A percentile compares a stretch with the other conserved stretches of the same genome.
Evolutionary conservation across 2,329 filamentous ascomycete species (phyloP).

Genomic region (Diaporthe sp.): DNA sequence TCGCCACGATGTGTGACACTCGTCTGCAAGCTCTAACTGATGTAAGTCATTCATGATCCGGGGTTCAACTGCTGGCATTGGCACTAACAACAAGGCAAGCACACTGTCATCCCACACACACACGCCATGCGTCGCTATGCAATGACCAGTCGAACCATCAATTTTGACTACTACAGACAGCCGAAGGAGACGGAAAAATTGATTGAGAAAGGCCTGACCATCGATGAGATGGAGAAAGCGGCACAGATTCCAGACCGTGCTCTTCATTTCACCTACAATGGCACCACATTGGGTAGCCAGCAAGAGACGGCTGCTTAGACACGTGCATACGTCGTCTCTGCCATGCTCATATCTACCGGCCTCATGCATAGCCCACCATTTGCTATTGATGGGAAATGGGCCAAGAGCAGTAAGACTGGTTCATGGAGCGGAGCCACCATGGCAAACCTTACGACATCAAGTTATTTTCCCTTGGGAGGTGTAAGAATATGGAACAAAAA

Average conservation of each 20-base stretch:
- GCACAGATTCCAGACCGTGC: slow-evolving; percentile 20
- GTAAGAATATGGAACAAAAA: not conserved
- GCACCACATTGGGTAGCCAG: not conserved
- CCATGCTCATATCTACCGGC: not conserved
- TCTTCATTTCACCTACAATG: slow-evolving; percentile 2
- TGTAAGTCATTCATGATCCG: slow-evolving; percentile 49
- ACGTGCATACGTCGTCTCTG: not conserved
- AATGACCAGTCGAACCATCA: slow-evolving; percentile 36
- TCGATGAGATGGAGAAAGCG: slow-evolving; percentile 9
- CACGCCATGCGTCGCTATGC: slow-evolving; percentile 34
- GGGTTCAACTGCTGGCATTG: slow-evolving; percentile 37
- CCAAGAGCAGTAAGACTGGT: too few species aligned
- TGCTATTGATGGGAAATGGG: not conserved
- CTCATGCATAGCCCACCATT: not conserved
- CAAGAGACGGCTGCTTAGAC: not conserved
- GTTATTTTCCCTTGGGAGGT: not conserved
- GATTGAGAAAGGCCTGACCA: not conserved
- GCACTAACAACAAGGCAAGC: slow-evolving; percentile 37
- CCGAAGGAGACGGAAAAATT: not conserved
- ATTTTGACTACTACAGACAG: slow-evolving; percentile 27
- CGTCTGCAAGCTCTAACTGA: slow-evolving; percentile 73
- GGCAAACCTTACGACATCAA: not conserved
- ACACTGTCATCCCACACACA: slow-evolving; percentile 19
- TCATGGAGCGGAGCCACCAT: not conserved
- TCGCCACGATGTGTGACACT: slow-evolving; percentile 68